Evolutionary conservation across 2,329 filamentous ascomycete species (phyloP), one percentile per base, ranked within the genome.

Genomic region (Aspergillus novofumigatus): DNA sequence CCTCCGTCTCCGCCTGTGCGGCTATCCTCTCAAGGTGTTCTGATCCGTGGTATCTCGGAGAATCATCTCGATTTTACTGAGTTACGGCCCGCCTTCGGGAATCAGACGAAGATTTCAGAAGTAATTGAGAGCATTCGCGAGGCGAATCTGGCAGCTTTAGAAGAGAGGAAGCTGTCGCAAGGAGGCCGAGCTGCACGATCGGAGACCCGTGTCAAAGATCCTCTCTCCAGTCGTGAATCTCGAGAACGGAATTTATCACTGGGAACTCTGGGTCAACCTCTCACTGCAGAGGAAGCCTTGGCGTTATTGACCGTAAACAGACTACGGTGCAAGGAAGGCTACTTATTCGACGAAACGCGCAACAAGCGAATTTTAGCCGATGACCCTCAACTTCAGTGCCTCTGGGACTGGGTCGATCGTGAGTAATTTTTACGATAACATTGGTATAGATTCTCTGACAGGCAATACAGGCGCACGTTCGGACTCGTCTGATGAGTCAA

Each of bases 341-440:
- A 80, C 58, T 63, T 78, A 1, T 75, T 86, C 49, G 78, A 86
- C 59, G 81, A 80, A 57, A 70, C 72, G 23, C 80, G 76, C 54
- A 87, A 87, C 62, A 79, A 78, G 59, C 68, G 74, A 7, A 80
- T 87, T 26, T 72, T 85, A 3, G 71, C 76, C 1, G 83, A 86
- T 52, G 80, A 86, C 62, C 78, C 77, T 49, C 79, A 78, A 68
- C 74, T 87, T 4, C 80, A 83, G 53, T 80, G 81, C 6, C 75
- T 86, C 35, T 88, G 85, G 85, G 77, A 77, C 48, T 82, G 83
- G 68, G 72, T 86, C 35, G 75, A 80, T 58, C 78, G 83, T 77
- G 66, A 64, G 76, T 62, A 23, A 2, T 64, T 23, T 3, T 17
- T 26, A 51, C 4, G 51, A 11, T 28, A 41, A 32, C 7, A 56